Conservation (phyloP, 306 rosid species). For the Dicorynia guianensis region DNA sequence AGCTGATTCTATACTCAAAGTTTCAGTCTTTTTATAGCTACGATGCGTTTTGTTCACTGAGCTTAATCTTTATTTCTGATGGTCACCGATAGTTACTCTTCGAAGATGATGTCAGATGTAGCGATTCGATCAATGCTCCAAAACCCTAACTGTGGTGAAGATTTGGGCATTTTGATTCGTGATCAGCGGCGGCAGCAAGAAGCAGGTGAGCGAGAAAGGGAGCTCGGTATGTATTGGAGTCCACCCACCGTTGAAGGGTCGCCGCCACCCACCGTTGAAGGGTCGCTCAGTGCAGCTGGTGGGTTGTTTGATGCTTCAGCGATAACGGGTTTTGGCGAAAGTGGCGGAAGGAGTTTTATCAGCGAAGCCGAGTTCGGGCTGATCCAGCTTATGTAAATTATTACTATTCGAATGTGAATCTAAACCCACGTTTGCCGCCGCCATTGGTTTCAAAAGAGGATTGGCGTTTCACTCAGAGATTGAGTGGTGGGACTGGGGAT, state of each 20-base stretch:
- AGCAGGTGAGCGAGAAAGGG: slow-evolving; percentile 64
- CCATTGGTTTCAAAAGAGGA: slow-evolving; percentile 90
- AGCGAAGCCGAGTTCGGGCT: slow-evolving; percentile 82
- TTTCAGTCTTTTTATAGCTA: slow-evolving; percentile 46
- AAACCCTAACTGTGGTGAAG: slow-evolving; percentile 61
- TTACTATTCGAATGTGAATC: slow-evolving; percentile 77
- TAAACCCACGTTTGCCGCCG: slow-evolving; percentile 89
- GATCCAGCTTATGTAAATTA: slow-evolving; percentile 83
- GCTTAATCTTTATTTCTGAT: slow-evolving; percentile 35
- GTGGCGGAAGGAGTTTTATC: slow-evolving; percentile 12
- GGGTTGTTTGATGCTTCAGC: slow-evolving; percentile 57
- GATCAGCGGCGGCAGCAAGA: slow-evolving; percentile 66
- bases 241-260: slow-evolving; percentile 97
- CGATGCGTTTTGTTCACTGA: slow-evolving; percentile 14
- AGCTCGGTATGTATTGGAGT: slow-evolving; percentile 71
- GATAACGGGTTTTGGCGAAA: slow-evolving; percentile 43
- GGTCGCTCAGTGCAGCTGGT: slow-evolving; percentile 73
- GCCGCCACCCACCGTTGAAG: slow-evolving; percentile 93
- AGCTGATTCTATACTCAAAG: slow-evolving; percentile 52
- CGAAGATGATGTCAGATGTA: slow-evolving; percentile 77
- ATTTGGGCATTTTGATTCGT: slow-evolving; percentile 64
- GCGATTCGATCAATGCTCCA: slow-evolving; percentile 77
- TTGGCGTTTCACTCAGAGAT: slow-evolving; percentile 77
- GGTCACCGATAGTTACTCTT: slow-evolving; percentile 66
- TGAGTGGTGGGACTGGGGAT: slow-evolving; percentile 81